phyloP scores from a whole-genome alignment of 805 yeast species.

The Spathaspora hagerdaliae region DNA sequence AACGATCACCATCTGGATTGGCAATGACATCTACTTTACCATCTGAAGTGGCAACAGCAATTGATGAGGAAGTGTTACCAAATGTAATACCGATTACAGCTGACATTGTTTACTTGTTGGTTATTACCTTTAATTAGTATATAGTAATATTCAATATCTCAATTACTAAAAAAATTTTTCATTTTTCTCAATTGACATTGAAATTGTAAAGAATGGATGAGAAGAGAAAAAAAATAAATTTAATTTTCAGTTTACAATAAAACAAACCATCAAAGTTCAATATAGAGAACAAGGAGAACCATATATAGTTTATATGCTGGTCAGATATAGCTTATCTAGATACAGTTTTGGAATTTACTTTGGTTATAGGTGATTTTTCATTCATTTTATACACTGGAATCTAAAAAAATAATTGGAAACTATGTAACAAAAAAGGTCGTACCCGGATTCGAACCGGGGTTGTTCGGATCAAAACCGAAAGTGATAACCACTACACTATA shows the following conservation, averaged over 20 bases:
- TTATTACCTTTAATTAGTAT: background rate
- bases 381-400: too few species aligned
- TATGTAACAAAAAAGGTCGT: constrained; percentile 45
- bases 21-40: constrained; percentile 97
- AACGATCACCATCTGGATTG: constrained; percentile 98
- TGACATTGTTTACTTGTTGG: constrained; percentile 21
- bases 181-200: background rate
- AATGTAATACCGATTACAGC: constrained; percentile 88
- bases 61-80: constrained; percentile 94
- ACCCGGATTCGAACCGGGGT: constrained; percentile 88
- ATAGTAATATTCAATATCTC: background rate
- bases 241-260: background rate
- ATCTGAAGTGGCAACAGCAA: constrained; percentile 80
- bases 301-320: too few species aligned
- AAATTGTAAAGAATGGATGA: background rate
- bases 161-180: background rate
- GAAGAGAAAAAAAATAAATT: background rate
- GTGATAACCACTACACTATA: constrained; percentile 76
- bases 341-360: too few species aligned
- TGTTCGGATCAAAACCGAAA: constrained; percentile 76
- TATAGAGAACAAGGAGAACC: too few species aligned
- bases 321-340: too few species aligned
- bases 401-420: constrained; percentile 8
- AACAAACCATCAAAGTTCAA: too few species aligned
- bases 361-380: too few species aligned